phyloP scores from a whole-genome alignment of 441 rosid genomes.

The Melastoma candidum region DNA sequence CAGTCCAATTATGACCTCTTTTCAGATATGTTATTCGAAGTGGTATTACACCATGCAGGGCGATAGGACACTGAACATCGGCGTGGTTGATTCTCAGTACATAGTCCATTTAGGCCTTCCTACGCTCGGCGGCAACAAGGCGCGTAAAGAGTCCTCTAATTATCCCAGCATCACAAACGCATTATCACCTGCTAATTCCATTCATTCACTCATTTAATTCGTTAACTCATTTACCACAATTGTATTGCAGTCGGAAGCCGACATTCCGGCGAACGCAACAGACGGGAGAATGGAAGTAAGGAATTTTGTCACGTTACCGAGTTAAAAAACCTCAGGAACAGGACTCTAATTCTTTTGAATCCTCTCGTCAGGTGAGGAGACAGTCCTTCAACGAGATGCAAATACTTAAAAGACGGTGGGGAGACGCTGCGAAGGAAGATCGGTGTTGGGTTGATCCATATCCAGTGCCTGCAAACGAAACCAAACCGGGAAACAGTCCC shows the following conservation, averaged over 20 bases:
- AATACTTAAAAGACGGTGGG: slow-evolving; percentile 60
- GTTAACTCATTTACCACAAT: slow-evolving; percentile 15
- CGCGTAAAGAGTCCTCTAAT: slow-evolving; percentile 12
- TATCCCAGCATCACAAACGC: neutral
- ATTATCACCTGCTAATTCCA: neutral
- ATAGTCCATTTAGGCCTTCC: slow-evolving; percentile 68
- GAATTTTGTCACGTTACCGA: neutral
- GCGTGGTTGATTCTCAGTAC: slow-evolving; percentile 83
- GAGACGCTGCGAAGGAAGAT: slow-evolving; percentile 45
- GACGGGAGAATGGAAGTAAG: slow-evolving; percentile 57
- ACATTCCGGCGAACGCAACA: slow-evolving; percentile 17
- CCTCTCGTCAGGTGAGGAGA: slow-evolving; percentile 47
- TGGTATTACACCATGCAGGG: slow-evolving; percentile 33
- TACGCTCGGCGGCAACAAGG: slow-evolving; percentile 62
- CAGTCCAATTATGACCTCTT: too few species aligned
- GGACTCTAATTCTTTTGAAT: neutral
- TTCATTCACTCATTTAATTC: slow-evolving; percentile 10
- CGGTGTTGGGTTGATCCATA: slow-evolving; percentile 82
- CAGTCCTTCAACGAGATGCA: slow-evolving; percentile 68
- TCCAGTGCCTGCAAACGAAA: slow-evolving; percentile 21
- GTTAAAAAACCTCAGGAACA: neutral
- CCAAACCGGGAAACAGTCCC: neutral
- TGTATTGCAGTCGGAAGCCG: slow-evolving; percentile 31
- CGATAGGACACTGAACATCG: slow-evolving; percentile 70
- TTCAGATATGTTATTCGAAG: too few species aligned